These are phyloP conservation scores for Talaromyces wortmannii DNA, from an alignment of 495 filamentous ascomycete species.

Conservation along the genomic window DNA sequence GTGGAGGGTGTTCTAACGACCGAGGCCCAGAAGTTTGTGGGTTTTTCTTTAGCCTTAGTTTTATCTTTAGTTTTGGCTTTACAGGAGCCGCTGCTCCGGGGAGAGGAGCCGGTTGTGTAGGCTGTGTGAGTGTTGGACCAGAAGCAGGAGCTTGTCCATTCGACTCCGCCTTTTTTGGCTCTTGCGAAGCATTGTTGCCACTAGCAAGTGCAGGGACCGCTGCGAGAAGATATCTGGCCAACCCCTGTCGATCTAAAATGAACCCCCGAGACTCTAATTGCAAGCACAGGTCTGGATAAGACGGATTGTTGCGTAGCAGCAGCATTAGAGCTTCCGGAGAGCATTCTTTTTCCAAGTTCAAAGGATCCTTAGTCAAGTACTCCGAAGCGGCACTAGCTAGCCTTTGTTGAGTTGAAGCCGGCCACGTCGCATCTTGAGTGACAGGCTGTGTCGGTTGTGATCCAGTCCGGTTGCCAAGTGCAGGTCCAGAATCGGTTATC, in stretches of 20 bases:
- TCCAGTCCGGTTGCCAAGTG: too few relatives aligned
- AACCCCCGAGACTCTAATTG: conserved; percentile 36
- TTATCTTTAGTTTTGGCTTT: not conserved
- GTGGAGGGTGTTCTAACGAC: not conserved
- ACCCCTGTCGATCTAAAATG: conserved; percentile 30
- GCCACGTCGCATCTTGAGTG: conserved; percentile 16
- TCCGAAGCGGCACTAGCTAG: conserved; percentile 23
- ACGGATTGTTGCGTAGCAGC: conserved; percentile 39
- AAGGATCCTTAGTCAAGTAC: conserved; percentile 12
- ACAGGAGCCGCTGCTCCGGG: not conserved
- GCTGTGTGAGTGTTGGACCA: not conserved
- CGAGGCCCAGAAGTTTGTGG: not conserved
- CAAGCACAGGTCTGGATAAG: conserved; percentile 43
- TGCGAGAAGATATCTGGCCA: conserved; percentile 36
- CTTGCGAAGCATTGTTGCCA: not conserved
- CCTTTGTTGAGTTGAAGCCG: conserved; percentile 19
- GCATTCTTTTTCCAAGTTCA: conserved; percentile 17
- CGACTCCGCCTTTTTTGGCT: conserved; percentile 1
- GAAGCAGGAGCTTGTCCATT: not conserved
- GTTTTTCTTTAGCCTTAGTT: not conserved
- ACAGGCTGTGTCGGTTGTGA: not conserved
- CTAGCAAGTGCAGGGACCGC: conserved; percentile 30
- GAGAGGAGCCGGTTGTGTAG: not conserved
- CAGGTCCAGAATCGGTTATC: too few relatives aligned
- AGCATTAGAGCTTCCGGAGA: conserved; percentile 22